Evolutionary conservation across 148 eudicot genomes (phyloP), one percentile per base, ranked within the genome.

Genomic region (Rhododendron ovatum): DNA sequence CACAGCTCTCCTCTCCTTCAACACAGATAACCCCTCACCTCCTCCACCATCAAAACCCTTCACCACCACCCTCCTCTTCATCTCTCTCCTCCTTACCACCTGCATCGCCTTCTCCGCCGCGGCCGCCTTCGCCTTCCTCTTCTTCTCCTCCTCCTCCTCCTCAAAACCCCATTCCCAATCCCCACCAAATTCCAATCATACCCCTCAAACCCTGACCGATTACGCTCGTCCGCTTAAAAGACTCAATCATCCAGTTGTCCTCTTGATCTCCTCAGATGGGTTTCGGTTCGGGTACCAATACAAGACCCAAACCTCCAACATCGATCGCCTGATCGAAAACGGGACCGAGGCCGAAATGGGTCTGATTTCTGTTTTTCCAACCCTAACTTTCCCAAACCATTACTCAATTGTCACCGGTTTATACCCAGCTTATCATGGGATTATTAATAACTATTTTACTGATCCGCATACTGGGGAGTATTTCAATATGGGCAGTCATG

Each of bases 281-380:
- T 96, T 96, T 76, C 94, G 98, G n/a, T 96, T 96, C 83, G 98
- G 99, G 18, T 95, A 95, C 88, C 98, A 96, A 76, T 92, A 73
- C 93, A 96, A 96, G 79, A 88, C 99, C 76, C 83, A 57, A 12
- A 86, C 91, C 2, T 98, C 99, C 13, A 93, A 94, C 80, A 93
- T 96, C 81, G 74, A 92, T 43, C 91, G 95, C 0, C 63, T 96
- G 35, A 96, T 96, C 80, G 28, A 77, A 37, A 91, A 93, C 43
- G 99, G 99, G 5, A 96, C 96, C 18, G 98, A 94, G 87, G 99
- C 98, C 37, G 88, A 93, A 51, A 63, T 45, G 22, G 98, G 99
- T 17, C 35, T 96, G 33, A 96, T 95, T 71, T 92, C 98, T 0
- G 96, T 96, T 30, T 96, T 95, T 78, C 98, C 98, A n/a, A 94